Evolutionary conservation across 805 yeast genomes (phyloP), one percentile per base, ranked within the genome.

Genomic region (Vanderwaltozyma polyspora): DNA sequence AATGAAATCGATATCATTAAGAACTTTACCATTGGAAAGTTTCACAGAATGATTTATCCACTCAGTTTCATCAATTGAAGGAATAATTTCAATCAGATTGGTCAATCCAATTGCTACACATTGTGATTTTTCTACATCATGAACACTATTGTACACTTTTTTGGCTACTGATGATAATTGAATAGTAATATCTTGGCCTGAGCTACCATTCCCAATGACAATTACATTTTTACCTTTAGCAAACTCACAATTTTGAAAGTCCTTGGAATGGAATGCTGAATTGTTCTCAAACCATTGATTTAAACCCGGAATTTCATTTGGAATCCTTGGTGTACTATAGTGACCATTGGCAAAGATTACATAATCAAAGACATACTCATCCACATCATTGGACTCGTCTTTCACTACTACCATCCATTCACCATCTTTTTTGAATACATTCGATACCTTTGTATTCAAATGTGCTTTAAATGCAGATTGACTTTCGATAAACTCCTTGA

Each of bases 101-200:
- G 7, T 11, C 29, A 25, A 6, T 18, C 18, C 24, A 25, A 25
- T 13, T 11, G 7, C n/a, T 19, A 29, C 35, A 37, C 29, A 34
- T 26, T 33, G 10, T 16, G 32, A 26, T 39, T 55, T 59, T 46
- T 77, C 85, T 3, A 59, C 55, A 18, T 68, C 77, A 42, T 73
- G 76, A 30, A 93, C 67, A 34, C 83, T 74, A 44, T 83, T 48
- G 36, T 44, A 52, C 2, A 51, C 52, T 33, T 45, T 42, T 26
- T 49, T 40, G 40, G 64, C 44, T 35, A 46, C 37, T 51, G 55
- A 40, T 4, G 54, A 38, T 11, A 49, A 42, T 42, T 70, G 70
- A 44, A 68, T 72, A 10, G 66, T 46, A 5, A 70, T 52, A 42
- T 67, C 69, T 14, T 59, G 59, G 1, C 70, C 65, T 28, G 68